Evolutionary conservation across 495 filamentous ascomycete species (phyloP), one percentile per base, ranked within the genome.

Genomic region (Friedmanniomyces endolithicus): DNA sequence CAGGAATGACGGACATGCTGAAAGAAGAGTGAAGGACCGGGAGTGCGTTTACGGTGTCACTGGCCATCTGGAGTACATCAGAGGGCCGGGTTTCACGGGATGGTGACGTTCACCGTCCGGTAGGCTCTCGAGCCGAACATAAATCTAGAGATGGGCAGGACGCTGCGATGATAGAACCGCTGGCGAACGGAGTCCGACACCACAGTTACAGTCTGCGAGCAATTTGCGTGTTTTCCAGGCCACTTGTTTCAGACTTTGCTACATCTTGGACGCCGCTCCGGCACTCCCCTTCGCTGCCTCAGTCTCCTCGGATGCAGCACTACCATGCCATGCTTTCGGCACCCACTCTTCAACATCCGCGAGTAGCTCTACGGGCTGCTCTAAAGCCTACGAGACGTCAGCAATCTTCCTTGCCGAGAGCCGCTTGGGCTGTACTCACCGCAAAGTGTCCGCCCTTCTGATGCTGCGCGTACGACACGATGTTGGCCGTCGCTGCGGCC

Each of bases 281-380:
- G 4, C 27, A 9, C 9, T 31, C 4, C 27, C 27, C 9, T 31
- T 31, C 27, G 27, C 27, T 9, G 27, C 3, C 27, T 9, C 27
- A 3, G 27, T 4, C 27, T 31, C 27, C 53, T 50, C 46, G 19
- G 19, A 2, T 23, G 16, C 50, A 20, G 9, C 1, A 22, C 19
- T 23, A n/a, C 41, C 46, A 22, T 57, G 52, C 58, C 70, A 71
- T 24, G 63, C 67, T 50, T 77, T 68, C 14, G 66, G 50, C 14
- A 79, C 67, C 63, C 83, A 88, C 17, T 75, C 74, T 14, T 72
- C 70, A 6, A 86, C 52, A 65, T 86, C 84, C 16, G 68, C 56
- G 33, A 80, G 68, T 45, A 86, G 65, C 24, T 63, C 62, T 46
- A 68, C 65, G 1, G 82, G 82, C 39, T 71, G 55, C 64, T 85